Percentiles rank a stretch among this genome's conserved stretches.
Conservation (phyloP, 345 rosid genomes). For the Pugionium dolabratum region DNA sequence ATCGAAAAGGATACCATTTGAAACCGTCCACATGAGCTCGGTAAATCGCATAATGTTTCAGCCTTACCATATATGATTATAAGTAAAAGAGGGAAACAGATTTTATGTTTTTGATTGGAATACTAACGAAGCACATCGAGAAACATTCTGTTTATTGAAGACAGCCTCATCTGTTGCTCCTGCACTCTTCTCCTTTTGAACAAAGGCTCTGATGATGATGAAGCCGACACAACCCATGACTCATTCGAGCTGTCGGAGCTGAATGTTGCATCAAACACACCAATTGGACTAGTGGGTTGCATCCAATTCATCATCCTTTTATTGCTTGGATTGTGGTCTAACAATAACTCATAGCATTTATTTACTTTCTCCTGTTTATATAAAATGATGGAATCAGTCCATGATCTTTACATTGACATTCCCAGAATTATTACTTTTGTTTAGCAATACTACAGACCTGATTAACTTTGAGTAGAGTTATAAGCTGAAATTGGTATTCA, state of each 20-base stretch:
- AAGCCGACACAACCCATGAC: slow-evolving; percentile 50
- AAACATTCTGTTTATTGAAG: slow-evolving; percentile 56
- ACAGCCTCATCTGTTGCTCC: slow-evolving; percentile 71
- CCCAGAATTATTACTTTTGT: background rate
- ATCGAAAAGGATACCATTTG: slow-evolving; percentile 23
- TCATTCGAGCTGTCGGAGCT: slow-evolving; percentile 74
- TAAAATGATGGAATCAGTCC: slow-evolving; percentile 15
- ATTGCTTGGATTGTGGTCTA: slow-evolving; percentile 47
- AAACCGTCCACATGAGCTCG: slow-evolving; percentile 20
- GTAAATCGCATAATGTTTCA: slow-evolving; percentile 29
- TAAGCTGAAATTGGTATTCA: slow-evolving; percentile 62
- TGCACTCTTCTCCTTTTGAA: slow-evolving; percentile 67
- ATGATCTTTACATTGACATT: slow-evolving; percentile 28
- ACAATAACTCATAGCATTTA: slow-evolving; percentile 66
- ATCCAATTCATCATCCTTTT: slow-evolving; percentile 55
- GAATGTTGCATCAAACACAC: slow-evolving; percentile 64
- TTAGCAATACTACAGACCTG: slow-evolving; percentile 15
- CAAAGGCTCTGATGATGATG: slow-evolving; percentile 40
- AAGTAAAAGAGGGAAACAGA: slow-evolving; percentile 27
- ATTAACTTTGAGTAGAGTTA: slow-evolving; percentile 57
- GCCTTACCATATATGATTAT: slow-evolving; percentile 18
- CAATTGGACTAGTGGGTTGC: slow-evolving; percentile 60
- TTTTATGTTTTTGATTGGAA: slow-evolving; percentile 28
- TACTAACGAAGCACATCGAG: slow-evolving; percentile 49
- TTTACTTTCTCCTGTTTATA: slow-evolving; percentile 60